phyloP scores from a whole-genome alignment of 208 protist genomes.

The Trypanosoma caninum region DNA sequence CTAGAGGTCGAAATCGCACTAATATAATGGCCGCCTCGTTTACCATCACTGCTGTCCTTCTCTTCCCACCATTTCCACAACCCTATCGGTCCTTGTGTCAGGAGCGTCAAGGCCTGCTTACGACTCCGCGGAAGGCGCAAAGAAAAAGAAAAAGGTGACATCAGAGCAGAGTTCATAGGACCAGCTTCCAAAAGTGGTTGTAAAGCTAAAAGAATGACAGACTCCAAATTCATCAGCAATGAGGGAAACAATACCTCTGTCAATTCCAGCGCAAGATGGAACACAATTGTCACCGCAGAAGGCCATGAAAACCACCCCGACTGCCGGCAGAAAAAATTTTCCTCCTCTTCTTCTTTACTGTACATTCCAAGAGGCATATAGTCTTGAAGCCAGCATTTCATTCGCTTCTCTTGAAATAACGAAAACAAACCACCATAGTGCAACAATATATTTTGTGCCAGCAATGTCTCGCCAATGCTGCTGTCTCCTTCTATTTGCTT shows the following conservation, averaged over 20 bases:
- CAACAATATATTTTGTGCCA: constrained; percentile 13
- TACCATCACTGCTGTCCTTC: neutral
- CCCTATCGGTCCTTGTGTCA: constrained; percentile 14
- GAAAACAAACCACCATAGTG: constrained; percentile 8
- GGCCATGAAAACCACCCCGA: constrained; percentile 4
- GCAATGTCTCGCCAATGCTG: neutral
- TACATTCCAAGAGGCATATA: constrained; percentile 17
- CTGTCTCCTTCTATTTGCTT: neutral
- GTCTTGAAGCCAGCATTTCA: constrained; percentile 14
- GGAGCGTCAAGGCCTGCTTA: constrained; percentile 8
- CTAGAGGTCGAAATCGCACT: constrained; percentile 17
- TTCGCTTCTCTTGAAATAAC: constrained; percentile 4
- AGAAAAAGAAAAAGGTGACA: neutral
- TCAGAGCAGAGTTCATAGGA: neutral
- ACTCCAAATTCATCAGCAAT: constrained; percentile 12
- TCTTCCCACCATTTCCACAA: constrained; percentile 21
- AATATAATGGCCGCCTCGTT: neutral
- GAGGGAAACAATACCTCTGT: constrained; percentile 19
- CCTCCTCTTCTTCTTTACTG: neutral
- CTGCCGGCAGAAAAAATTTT: neutral
- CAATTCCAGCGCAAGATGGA: constrained; percentile 21
- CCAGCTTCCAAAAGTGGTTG: constrained; percentile 23
- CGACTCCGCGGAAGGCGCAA: neutral
- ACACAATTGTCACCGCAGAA: constrained; percentile 11
- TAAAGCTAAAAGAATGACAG: constrained; percentile 19